Evolutionary conservation across 352 stramenopile genomes (phyloP).

Genomic region (Pseudoperonospora humuli): DNA sequence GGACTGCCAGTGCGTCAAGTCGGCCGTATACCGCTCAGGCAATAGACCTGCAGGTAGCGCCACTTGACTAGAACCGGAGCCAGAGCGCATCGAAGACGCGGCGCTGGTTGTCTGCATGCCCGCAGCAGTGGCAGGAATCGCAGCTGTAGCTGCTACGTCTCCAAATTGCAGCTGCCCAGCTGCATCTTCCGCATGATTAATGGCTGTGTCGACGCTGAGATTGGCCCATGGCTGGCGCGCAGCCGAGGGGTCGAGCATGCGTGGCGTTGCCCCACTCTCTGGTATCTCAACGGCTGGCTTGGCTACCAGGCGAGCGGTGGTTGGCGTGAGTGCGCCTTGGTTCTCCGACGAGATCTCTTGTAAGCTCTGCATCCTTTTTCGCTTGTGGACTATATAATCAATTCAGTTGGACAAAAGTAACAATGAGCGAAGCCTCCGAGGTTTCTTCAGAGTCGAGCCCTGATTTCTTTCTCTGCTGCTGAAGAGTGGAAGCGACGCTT

Average conservation of each 20-base stretch:
- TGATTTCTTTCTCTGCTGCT: constrained; percentile 13
- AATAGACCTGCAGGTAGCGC: constrained; percentile 46
- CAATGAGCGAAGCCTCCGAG: not conserved
- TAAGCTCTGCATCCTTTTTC: constrained; percentile 30
- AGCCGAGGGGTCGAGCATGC: constrained; percentile 35
- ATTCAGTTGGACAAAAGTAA: not conserved
- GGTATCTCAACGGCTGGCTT: constrained; percentile 30
- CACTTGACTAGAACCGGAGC: constrained; percentile 31
- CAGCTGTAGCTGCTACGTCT: not conserved
- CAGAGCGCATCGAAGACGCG: constrained; percentile 40
- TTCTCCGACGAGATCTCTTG: constrained; percentile 65
- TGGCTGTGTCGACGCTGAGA: constrained; percentile 57
- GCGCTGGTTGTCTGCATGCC: constrained; percentile 15
- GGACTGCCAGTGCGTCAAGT: constrained; percentile 81
- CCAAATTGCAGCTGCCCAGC: constrained; percentile 4
- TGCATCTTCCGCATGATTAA: constrained; percentile 6
- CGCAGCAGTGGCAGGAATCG: not conserved
- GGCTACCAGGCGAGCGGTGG: constrained; percentile 45
- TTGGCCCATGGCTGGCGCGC: constrained; percentile 61
- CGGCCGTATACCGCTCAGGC: constrained; percentile 67
- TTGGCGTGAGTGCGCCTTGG: constrained; percentile 58
- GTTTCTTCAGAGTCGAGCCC: not conserved
- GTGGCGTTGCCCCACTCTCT: constrained; percentile 39
- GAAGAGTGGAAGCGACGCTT: constrained; percentile 3
- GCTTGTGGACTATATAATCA: not conserved